Base-by-base conservation (phyloP, 306 rosid species). In the Vigna hirtella region DNA sequence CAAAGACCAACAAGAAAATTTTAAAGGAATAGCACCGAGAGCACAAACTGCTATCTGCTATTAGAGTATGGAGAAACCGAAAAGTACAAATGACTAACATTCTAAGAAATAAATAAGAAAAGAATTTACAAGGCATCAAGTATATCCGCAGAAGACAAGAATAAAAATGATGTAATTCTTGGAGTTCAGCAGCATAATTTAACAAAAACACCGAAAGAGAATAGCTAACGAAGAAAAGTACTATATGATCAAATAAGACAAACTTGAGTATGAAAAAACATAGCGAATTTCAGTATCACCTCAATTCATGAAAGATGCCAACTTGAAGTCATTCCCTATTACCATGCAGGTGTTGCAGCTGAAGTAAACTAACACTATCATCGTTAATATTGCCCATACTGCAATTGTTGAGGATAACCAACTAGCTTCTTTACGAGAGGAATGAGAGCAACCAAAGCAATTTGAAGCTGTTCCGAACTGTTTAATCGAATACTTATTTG, bases 391-490 rank as follows among this genome's bases (percentile, higher is more conserved):
- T 89, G 91, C 43, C 86, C 92, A 51, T 49, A 81, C 86, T 85
- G 95, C 93, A 77, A 36, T 69, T 90, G 88, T 79, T 90, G 93
- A 77, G 73, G 67, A 83, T 80, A 84, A 73, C 86, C 87, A 57
- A 85, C 20, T 50, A 88, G 65, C 84, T 89, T 90, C 89, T 85
- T 88, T 42, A 89, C 51, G 22, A 92, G 76, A 77, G 98, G 98
- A 85, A 91, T 24, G 55, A 92, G 91, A 59, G 88, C 93, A 17
- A 91, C 45, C 85, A 95, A 83, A 57, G 88, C 97, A 61, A 95
- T 69, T 77, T 95, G 98, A 85, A 95, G 90, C 83, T 92, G 98
- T 81, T 95, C 98, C 3, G 98, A 89, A 84, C 93, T 95, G 87
- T 89, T 94, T 18, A 94, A 81, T 71, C 98, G 93, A 73, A 94